A percentile compares a stretch with the other conserved stretches of the same genome.
These are phyloP conservation scores for Cordyceps cicadae DNA, from an alignment of 2,329 filamentous ascomycete genomes.

Conservation along the genomic window DNA sequence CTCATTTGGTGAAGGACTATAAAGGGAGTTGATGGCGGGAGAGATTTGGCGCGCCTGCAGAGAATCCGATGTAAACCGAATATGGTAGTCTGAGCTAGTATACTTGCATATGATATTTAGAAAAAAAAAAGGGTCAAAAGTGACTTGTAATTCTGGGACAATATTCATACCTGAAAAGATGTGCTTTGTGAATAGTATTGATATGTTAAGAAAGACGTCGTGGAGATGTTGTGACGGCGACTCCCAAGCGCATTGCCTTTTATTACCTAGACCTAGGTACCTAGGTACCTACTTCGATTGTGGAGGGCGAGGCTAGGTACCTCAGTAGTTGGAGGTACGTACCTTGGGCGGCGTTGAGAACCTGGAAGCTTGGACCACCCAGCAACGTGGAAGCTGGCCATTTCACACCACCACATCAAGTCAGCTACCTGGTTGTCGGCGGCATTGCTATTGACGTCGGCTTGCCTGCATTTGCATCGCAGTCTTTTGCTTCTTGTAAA, in stretches of 20 bases:
- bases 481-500: background rate
- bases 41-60: background rate
- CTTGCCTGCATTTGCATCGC: background rate
- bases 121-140: no score
- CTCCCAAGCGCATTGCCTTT: background rate
- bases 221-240: no score
- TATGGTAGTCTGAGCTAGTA: no score
- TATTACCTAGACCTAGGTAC: no score
- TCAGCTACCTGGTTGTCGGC: conserved; percentile 2
- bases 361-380: conserved; percentile 23
- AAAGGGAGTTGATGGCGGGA: no score
- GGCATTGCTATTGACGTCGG: background rate
- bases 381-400: conserved; percentile 19
- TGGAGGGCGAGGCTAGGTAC: background rate
- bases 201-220: no score
- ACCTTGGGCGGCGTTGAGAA: conserved; percentile 12
- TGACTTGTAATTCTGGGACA: no score
- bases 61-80: no score
- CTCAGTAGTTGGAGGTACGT: background rate
- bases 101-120: no score
- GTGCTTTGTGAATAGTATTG: no score
- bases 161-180: no score
- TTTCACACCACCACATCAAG: conserved; percentile 10
- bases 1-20: background rate
- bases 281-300: background rate